Conservation (phyloP, 176 grass and related monocot genomes). For the Hordeum vulgare region MorexV3_pseudomolecules_assembly NC_058519.1:611778857-611779356, state of each 20-base stretch:
- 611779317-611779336: not conserved
- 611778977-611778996: not conserved
- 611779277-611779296: not conserved
- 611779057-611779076: not conserved
- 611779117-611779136: conserved; percentile 88
- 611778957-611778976: not conserved
- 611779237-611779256: conserved; percentile 1
- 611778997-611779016: not conserved
- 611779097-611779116: conserved; percentile 89
- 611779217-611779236: not conserved
- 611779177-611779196: conserved; percentile 65
- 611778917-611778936: not conserved
- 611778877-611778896: conserved; percentile 8
- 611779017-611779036: conserved; percentile 12
- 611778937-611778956: not conserved
- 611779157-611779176: conserved; percentile 75
- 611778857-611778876: not conserved
- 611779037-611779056: not conserved
- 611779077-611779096: not conserved
- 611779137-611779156: conserved; percentile 66
- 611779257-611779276: not conserved
- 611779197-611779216: not conserved
- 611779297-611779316: not conserved
- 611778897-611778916: not conserved
- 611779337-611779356: not conserved